Conservation (phyloP, 257 asterid species). For the Solanum bukasovii region DNA sequence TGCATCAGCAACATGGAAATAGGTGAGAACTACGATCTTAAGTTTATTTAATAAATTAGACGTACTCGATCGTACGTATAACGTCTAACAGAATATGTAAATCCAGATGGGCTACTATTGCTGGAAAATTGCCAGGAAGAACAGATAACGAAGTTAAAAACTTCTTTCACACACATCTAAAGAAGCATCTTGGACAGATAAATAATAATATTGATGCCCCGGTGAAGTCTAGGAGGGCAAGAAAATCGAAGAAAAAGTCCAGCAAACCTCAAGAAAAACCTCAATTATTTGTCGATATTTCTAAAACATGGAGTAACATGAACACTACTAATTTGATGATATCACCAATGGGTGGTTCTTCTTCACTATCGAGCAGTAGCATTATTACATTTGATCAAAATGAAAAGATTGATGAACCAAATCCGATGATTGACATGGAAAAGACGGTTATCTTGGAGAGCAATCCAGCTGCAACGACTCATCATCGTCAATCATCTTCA, state of each 20-base stretch:
- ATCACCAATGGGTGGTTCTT: neutral
- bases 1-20: neutral
- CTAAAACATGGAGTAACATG: neutral
- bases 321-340: neutral
- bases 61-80: too few relatives aligned
- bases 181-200: neutral
- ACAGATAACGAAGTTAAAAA: conserved; percentile 2
- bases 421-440: neutral
- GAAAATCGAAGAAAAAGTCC: neutral
- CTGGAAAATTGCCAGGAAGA: neutral
- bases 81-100: neutral
- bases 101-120: neutral
- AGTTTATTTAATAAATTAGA: neutral
- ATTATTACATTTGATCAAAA: neutral
- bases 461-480: neutral
- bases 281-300: neutral
- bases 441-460: neutral
- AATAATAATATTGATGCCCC: neutral
- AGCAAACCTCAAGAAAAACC: neutral
- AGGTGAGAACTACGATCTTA: neutral
- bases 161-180: neutral
- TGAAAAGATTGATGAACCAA: neutral
- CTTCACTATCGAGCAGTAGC: neutral
- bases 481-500: neutral
- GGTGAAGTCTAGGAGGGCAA: neutral